phyloP scores from a whole-genome alignment of 2,329 filamentous ascomycete genomes.

The Madurella mycetomatis region DNA sequence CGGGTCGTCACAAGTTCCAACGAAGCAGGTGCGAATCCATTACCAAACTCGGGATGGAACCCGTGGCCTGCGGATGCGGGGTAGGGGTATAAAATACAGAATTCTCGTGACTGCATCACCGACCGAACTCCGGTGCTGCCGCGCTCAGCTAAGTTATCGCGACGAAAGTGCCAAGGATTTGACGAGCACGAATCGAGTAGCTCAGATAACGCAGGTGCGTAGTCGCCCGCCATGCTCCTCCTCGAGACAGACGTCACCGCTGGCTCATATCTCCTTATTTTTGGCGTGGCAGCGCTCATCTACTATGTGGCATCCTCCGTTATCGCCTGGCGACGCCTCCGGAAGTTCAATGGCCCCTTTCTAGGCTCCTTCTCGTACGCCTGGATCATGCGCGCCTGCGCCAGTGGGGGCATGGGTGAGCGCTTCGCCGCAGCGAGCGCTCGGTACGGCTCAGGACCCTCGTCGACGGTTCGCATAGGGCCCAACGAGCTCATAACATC shows the following conservation, averaged over 20 bases:
- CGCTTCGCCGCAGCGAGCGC: slow-evolving; percentile 22
- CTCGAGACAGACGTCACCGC: neutral
- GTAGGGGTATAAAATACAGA: too few species aligned
- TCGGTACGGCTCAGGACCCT: slow-evolving; percentile 22
- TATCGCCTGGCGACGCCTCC: slow-evolving; percentile 22
- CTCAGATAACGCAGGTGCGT: too few species aligned
- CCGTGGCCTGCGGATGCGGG: too few species aligned
- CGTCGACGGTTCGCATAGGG: slow-evolving; percentile 32
- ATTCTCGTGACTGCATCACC: too few species aligned
- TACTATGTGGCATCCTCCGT: slow-evolving; percentile 18
- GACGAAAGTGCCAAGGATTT: too few species aligned
- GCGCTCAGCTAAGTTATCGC: too few species aligned
- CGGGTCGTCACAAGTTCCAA: too few species aligned
- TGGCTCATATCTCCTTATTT: neutral
- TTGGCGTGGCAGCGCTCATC: neutral
- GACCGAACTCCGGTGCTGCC: too few species aligned
- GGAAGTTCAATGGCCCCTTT: slow-evolving; percentile 27
- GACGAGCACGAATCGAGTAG: too few species aligned
- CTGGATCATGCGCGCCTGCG: slow-evolving; percentile 27
- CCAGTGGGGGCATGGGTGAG: slow-evolving; percentile 26
- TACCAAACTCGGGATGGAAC: too few species aligned
- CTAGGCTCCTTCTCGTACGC: slow-evolving; percentile 32
- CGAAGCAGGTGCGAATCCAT: too few species aligned
- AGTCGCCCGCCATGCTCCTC: too few species aligned
- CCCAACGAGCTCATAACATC: slow-evolving; percentile 35